A percentile compares a stretch with the other conserved stretches of the same genome.
Conservation (phyloP, 768 basidiomycete species). For the Neoboletus magnificus region DNA sequence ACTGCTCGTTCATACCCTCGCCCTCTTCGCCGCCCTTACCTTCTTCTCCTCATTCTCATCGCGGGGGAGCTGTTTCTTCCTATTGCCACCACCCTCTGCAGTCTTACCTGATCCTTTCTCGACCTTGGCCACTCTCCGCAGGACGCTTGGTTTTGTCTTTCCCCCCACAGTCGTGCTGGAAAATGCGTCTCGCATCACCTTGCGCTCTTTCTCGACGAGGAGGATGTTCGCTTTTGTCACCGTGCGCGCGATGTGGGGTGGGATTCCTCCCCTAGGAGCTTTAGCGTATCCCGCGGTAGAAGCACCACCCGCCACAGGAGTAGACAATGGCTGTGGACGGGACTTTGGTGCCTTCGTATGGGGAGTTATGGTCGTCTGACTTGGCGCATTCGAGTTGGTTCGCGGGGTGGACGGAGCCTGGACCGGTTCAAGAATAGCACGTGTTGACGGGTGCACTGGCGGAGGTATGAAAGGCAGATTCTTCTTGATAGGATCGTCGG, state of each 20-base stretch:
- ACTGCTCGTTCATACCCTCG: conserved; percentile 3
- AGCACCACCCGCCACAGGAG: neutral
- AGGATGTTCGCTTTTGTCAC: conserved; percentile 29
- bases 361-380: neutral
- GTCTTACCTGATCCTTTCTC: conserved; percentile 1
- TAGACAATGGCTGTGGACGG: neutral
- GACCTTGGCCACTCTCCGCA: conserved; percentile 6
- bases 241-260: conserved; percentile 29
- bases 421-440: conserved; percentile 1
- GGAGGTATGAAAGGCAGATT: neutral
- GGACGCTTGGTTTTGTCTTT: conserved; percentile 28
- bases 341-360: conserved; percentile 3
- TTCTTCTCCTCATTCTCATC: conserved; percentile 76
- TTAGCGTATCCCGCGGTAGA: conserved; percentile 5
- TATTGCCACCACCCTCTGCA: neutral
- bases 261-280: conserved; percentile 31
- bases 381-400: neutral
- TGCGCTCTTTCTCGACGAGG: conserved; percentile 23
- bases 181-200: conserved; percentile 16
- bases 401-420: neutral
- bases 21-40: conserved; percentile 15
- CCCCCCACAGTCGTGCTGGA: neutral
- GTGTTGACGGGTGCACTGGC: neutral
- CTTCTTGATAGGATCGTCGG: neutral
- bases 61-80: conserved; percentile 52